Evolutionary conservation across 768 basidiomycete genomes (phyloP), one percentile per base, ranked within the genome.

Genomic region (Hygrocybe coccinea): DNA sequence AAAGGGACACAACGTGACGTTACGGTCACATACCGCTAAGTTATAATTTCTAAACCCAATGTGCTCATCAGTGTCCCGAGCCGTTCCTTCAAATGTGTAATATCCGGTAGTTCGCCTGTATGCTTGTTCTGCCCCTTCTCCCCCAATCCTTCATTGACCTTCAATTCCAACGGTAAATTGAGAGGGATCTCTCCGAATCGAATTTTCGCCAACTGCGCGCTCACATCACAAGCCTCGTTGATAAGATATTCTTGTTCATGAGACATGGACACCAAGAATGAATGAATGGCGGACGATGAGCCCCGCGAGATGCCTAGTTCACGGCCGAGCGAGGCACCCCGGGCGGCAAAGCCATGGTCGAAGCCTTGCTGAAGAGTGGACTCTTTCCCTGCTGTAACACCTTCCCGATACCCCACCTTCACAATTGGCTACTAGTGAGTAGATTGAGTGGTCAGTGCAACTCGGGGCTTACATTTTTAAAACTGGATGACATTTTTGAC

Each of bases 371-470:
- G 95, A 1, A 97, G 77, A 2, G 85, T 85, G 0, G 80, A 76
- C 67, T 95, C 88, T 68, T 97, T 98, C 2, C 95, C 95, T 3
- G 87, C 84, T 0, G 86, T 89, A 62, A 98, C 95, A 5, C 95
- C 95, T 71, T 97, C 95, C n/a, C 95, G 84, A 65, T 97, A 97
- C 2, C 95, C 95, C 15, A 84, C 84, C 95, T 97, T 62, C 38
- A 49, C 39, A 19, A 37, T 15, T 47, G 44, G 25, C 21, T n/a
- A 24, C 52, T 49, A 17, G 19, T 33, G 43, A 24, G 60, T 48
- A 2, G 44, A 21, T 45, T 48, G 19, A 9, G 34, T n/a, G 54
- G 41, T 35, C 17, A 22, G 48, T 7, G 19, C 17, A 4, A 29
- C 15, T 59, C 5, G 52, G 12, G 5, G 55, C 77, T 47, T 69